Base-by-base conservation (phyloP, 345 rosid species). In the Trapa incisa region DNA sequence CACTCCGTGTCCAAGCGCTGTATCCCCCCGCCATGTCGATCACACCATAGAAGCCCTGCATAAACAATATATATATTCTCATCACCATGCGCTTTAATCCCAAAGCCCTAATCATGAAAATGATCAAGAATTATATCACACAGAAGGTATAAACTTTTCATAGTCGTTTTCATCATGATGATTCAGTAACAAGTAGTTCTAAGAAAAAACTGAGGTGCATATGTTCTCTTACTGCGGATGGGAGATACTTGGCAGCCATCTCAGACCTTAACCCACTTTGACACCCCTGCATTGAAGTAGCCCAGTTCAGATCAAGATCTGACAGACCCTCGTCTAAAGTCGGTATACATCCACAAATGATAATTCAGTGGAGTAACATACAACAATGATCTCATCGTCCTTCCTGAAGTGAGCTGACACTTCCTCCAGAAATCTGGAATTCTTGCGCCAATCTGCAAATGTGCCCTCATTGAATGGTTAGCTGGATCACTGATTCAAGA, bases 1-100 rank as follows among this genome's bases (percentile, higher is more conserved):
- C 85, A 65, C 73, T 93, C 74, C 81, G 82, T 39, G 75, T 70
- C 98, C 97, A 93, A 5, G 94, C 82, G 2, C 80, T 81, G 52
- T 74, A 88, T 61, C 97, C 97, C 32, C 94, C 96, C 37, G 94
- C 92, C 39, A 93, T 78, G 71, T 93, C 91, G 1, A 86, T 81
- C 2, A 90, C 50, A 1, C 72, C 80, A 0, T 79, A 77, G 75
- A 81, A 90, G 6, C 96, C 98, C 98, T 93, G 87, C 64, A 68
- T 22, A 9, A 6, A 48, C 39, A 47, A 22, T 12, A 22, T 22
- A 47, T 12, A 3, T 41, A 41, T 41, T 41, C 43, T 41, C 43
- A 2, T 41, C 43, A 41, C 2, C 7, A 41, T 41, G 43, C 43
- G 43, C 43, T 41, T 41, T 4, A 41, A 41, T 41, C 4, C 7